Evolutionary conservation across 495 filamentous ascomycete genomes (phyloP).

Genomic region (Daldinia bambusicola): DNA sequence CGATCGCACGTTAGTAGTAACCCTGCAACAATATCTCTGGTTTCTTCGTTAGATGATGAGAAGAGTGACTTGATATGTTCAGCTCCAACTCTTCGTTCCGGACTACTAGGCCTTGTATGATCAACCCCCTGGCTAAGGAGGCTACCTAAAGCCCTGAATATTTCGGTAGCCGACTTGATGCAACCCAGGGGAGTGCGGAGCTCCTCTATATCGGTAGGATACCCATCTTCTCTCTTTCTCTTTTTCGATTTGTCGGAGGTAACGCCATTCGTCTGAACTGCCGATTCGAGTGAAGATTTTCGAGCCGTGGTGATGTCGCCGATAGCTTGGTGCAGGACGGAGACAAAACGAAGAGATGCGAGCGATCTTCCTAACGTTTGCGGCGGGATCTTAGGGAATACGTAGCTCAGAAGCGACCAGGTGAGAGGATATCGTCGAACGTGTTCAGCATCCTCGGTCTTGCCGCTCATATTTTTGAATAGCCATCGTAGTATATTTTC

Average conservation of each 20-base stretch:
- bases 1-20: slow-evolving; percentile 53
- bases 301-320: slow-evolving; percentile 53
- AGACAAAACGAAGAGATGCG: slow-evolving; percentile 55
- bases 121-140: slow-evolving; percentile 47
- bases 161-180: slow-evolving; percentile 51
- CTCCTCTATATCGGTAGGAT: slow-evolving; percentile 45
- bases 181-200: slow-evolving; percentile 50
- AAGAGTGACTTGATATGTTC: slow-evolving; percentile 62
- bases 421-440: slow-evolving; percentile 56
- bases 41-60: slow-evolving; percentile 53
- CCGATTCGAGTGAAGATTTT: slow-evolving; percentile 9
- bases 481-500: slow-evolving; percentile 61
- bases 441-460: slow-evolving; percentile 53
- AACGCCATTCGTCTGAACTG: slow-evolving; percentile 18
- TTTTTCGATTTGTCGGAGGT: slow-evolving; percentile 45
- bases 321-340: slow-evolving; percentile 54
- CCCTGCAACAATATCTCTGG: slow-evolving; percentile 50
- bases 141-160: slow-evolving; percentile 51
- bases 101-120: slow-evolving; percentile 15
- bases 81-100: slow-evolving; percentile 51
- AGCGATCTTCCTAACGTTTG: slow-evolving; percentile 59
- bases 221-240: slow-evolving; percentile 48
- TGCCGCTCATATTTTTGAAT: slow-evolving; percentile 59
- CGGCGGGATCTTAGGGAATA: slow-evolving; percentile 55
- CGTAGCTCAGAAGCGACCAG: slow-evolving; percentile 55